Evolutionary conservation across 495 filamentous ascomycete genomes (phyloP).

Genomic region (Neurospora sp.): DNA sequence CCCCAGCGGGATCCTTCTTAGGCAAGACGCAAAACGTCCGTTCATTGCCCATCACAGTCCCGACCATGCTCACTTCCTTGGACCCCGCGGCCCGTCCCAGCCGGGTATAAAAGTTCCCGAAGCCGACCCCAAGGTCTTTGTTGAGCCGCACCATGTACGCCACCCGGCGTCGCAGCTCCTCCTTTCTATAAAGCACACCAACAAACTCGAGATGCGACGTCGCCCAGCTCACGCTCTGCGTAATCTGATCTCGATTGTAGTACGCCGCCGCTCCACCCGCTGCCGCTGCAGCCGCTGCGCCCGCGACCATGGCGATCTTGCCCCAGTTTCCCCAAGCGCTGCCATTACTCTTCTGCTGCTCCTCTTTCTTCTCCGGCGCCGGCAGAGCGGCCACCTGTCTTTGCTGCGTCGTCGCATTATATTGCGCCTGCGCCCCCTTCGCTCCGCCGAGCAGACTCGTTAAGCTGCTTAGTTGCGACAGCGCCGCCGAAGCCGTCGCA

Average conservation of each 20-base stretch:
- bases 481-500: slow-evolving; percentile 58
- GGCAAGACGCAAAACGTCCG: slow-evolving; percentile 83
- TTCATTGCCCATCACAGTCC: slow-evolving; percentile 43
- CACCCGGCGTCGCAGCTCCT: slow-evolving; percentile 65
- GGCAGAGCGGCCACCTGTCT: slow-evolving; percentile 22
- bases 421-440: slow-evolving; percentile 18
- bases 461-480: slow-evolving; percentile 55
- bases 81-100: slow-evolving; percentile 54
- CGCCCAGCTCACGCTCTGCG: slow-evolving; percentile 65
- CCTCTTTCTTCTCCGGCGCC: slow-evolving; percentile 9
- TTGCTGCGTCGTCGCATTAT: slow-evolving; percentile 13
- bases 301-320: slow-evolving; percentile 71
- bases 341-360: slow-evolving; percentile 22
- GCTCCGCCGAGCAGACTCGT: slow-evolving; percentile 48
- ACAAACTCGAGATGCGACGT: slow-evolving; percentile 93
- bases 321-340: slow-evolving; percentile 59
- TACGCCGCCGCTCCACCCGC: slow-evolving; percentile 87
- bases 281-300: slow-evolving; percentile 67
- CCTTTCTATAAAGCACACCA: slow-evolving; percentile 67
- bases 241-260: slow-evolving; percentile 67
- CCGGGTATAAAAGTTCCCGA: slow-evolving; percentile 72
- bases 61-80: slow-evolving; percentile 33
- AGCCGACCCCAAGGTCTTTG: slow-evolving; percentile 49
- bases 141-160: slow-evolving; percentile 46
- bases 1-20: slow-evolving; percentile 34